These are phyloP conservation scores for Coemansia sp. DNA, from an alignment of 192 early-diverging fungal species.

Conservation along the genomic window DNA sequence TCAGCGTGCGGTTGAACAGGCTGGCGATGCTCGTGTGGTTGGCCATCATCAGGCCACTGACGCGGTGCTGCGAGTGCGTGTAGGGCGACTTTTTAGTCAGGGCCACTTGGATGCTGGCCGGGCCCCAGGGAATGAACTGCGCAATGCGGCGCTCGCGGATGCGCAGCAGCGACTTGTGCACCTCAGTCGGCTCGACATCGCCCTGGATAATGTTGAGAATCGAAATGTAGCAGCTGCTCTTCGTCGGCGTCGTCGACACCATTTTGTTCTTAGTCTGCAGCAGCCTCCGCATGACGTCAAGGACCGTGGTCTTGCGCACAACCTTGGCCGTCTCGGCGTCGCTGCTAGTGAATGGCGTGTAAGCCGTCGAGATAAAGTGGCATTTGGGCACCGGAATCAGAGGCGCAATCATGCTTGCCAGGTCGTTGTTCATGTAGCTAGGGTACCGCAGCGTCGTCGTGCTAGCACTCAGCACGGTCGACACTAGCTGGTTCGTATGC, in stretches of 20 bases:
- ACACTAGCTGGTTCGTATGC: conserved; percentile 97
- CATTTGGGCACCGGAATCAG: conserved; percentile 98
- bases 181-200: conserved; percentile 98
- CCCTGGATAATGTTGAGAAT: conserved; percentile 99
- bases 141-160: conserved; percentile 94
- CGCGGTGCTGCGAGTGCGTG: conserved; percentile 87
- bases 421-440: conserved; percentile 99
- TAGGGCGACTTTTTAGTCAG: conserved; percentile 94
- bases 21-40: conserved; percentile 95
- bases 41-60: conserved; percentile 97
- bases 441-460: conserved; percentile 98
- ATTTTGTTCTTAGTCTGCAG: conserved; percentile 97
- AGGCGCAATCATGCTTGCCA: conserved; percentile 93
- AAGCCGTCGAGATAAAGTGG: conserved; percentile 93
- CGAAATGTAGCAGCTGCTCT: conserved; percentile 96
- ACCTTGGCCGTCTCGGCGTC: conserved; percentile 90
- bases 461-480: conserved; percentile 96
- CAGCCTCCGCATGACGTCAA: conserved; percentile 97
- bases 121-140: conserved; percentile 99
- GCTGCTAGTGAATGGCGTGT: conserved; percentile 97
- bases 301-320: conserved; percentile 94
- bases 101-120: conserved; percentile 98
- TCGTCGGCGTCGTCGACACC: conserved; percentile 91
- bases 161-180: conserved; percentile 95
- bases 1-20: conserved; percentile 89